Evolutionary conservation across 2,329 filamentous ascomycete species (phyloP).

Genomic region (Penicillium hesseltinei): DNA sequence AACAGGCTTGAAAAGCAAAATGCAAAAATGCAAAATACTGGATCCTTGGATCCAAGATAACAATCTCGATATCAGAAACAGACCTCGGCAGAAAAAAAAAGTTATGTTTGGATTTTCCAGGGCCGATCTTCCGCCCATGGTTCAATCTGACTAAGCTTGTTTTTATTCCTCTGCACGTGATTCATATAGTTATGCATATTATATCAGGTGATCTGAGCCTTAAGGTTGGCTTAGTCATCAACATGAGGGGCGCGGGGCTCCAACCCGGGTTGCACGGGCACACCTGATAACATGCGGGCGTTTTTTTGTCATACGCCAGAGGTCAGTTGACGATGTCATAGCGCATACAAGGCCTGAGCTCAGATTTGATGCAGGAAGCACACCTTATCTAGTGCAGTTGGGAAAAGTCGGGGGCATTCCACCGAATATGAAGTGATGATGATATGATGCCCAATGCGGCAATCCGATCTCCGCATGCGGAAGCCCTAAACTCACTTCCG

Average conservation of each 20-base stretch:
- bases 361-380: neutral
- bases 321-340: slow-evolving; percentile 26
- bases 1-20: neutral
- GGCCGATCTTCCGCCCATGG: neutral
- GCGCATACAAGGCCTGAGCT: slow-evolving; percentile 2
- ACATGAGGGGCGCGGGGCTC: neutral
- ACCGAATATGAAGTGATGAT: slow-evolving; percentile 20
- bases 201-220: neutral
- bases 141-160: neutral
- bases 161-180: neutral
- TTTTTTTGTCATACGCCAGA: slow-evolving; percentile 5
- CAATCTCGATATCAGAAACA: slow-evolving; percentile 7
- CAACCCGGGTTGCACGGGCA: neutral
- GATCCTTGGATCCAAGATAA: neutral
- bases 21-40: neutral
- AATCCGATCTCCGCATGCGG: slow-evolving; percentile 30
- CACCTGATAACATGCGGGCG: neutral
- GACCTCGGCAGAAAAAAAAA: slow-evolving; percentile 18
- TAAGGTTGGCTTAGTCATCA: neutral
- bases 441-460: slow-evolving; percentile 27
- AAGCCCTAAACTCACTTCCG: slow-evolving; percentile 16
- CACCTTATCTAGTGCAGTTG: neutral
- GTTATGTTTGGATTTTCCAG: neutral
- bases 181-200: neutral
- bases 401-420: slow-evolving; percentile 5